Evolutionary conservation across 441 rosid species (phyloP), one percentile per base, ranked within the genome.

Genomic region (Populus trichocarpa): DNA sequence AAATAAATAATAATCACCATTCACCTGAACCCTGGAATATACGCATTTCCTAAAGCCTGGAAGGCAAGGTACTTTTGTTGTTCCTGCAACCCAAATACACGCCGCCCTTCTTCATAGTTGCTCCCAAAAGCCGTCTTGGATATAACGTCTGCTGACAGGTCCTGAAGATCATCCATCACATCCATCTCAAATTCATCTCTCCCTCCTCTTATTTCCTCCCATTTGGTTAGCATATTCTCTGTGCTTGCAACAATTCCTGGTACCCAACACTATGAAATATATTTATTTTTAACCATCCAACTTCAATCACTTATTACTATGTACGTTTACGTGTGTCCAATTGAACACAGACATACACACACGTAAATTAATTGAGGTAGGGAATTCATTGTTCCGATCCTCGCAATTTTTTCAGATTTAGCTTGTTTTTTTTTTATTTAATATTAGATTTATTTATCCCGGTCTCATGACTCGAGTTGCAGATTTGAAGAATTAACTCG

Each of bases 91-190:
- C 81, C 69, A 65, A 95, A 95, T 28, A 95, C 87, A 1, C 76
- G 86, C 64, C 88, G 90, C 61, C 99, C 98, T 88, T 92, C 95
- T 79, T 93, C 89, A 46, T 83, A 92, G 35, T 82, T 87, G 85
- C 93, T 93, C 8, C 97, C 99, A 75, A 92, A 91, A 75, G 95
- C 95, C 28, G 96, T 92, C 82, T 93, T 84, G 61, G 99, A 93
- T 72, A 93, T 89, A 18, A 91, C 69, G 67, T 93, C 93, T 35
- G 92, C 96, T 11, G 94, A 88, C 14, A 93, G 89, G 2, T 69
- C 85, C 33, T 92, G 96, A 32, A 92, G 86, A 70, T 91, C 86
- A 72, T 75, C 87, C 46, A 80, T 84, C 71, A 91, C 84, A 33
- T 93, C 97, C 66, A 95, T 76, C 86, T 93, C 97, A 30, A 30